Conservation (phyloP, 805 yeast genomes). For the Candida namnaoensis region DNA sequence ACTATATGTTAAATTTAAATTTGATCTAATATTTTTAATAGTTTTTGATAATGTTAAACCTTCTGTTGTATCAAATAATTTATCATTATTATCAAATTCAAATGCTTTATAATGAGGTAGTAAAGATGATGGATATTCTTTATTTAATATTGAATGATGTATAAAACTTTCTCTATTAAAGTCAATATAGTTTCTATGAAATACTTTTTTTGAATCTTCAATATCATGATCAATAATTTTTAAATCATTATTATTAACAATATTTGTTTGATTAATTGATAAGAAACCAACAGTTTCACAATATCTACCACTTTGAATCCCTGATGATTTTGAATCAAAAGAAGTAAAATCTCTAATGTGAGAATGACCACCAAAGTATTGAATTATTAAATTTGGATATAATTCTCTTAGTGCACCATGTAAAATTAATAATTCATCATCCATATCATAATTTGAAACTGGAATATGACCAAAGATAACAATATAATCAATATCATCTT, state of each 20-base stretch:
- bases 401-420: constrained; percentile 39
- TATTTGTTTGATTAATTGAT: constrained; percentile 32
- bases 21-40: constrained; percentile 33
- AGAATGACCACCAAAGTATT: constrained; percentile 91
- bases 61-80: constrained; percentile 39
- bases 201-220: constrained; percentile 17
- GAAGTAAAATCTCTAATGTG: constrained; percentile 80
- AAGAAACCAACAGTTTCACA: constrained; percentile 92
- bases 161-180: constrained; percentile 67
- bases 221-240: constrained; percentile 1
- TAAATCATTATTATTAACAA: too few species aligned
- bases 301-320: constrained; percentile 87
- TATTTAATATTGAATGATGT: constrained; percentile 36
- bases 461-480: constrained; percentile 80
- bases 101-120: too few species aligned
- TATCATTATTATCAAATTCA: constrained; percentile 5
- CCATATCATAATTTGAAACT: constrained; percentile 25
- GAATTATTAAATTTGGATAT: constrained; percentile 61
- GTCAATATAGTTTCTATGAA: constrained; percentile 69
- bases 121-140: too few species aligned
- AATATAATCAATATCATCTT: constrained; percentile 48
- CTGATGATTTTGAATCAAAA: constrained; percentile 60
- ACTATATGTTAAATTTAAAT: constrained; percentile 42
- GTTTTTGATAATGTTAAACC: constrained; percentile 42
- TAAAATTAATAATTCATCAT: constrained; percentile 23